Evolutionary conservation across 2,329 filamentous ascomycete genomes (phyloP), one percentile per base, ranked within the genome.

Genomic region (Alternaria ventricosa): DNA sequence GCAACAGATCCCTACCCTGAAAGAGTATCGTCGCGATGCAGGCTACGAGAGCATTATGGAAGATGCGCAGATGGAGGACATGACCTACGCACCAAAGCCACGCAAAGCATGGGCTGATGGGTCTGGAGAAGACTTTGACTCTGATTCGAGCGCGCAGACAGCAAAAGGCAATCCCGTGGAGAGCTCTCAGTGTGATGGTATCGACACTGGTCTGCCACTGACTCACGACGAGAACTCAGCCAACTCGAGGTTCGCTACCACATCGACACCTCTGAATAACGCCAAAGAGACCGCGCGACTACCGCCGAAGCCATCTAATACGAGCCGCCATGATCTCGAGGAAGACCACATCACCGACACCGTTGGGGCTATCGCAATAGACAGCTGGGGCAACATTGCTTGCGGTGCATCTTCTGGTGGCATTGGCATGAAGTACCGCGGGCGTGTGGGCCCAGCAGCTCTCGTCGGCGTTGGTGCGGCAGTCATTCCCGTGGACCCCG

Each of bases 381-480:
- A 99, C 75, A 87, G 87, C 54, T 88, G 87, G 71, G 96, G 96
- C 15, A 90, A 91, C 62, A 97, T 99, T 75, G 95, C 96, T 5
- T 96, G 95, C 5, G 96, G 92, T 15, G 97, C 96, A 2, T 99
- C 96, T 2, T 99, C 96, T 15, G 96, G 96, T 6, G 96, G 96
- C 1, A 99, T 99, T 77, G 95, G 96, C 27, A 97, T 99, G 95
- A 99, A 99, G 78, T 94, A 97, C 79, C 89, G 89, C 64, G 96
- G 96, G 6, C 91, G 96, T 36, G 87, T 97, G 66, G 96, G 96
- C 0, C 96, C 96, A 30, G 96, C 96, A 33, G 96, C 96, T 20
- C 86, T 99, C 15, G 92, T 98, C 13, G 95, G 96, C 8, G 89
- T 98, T 57, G 96, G 96, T 60, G 95, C 94, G 20, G 92, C 93